Evolutionary conservation across 2,329 filamentous ascomycete species (phyloP).

Genomic region (Colletotrichum sp.): DNA sequence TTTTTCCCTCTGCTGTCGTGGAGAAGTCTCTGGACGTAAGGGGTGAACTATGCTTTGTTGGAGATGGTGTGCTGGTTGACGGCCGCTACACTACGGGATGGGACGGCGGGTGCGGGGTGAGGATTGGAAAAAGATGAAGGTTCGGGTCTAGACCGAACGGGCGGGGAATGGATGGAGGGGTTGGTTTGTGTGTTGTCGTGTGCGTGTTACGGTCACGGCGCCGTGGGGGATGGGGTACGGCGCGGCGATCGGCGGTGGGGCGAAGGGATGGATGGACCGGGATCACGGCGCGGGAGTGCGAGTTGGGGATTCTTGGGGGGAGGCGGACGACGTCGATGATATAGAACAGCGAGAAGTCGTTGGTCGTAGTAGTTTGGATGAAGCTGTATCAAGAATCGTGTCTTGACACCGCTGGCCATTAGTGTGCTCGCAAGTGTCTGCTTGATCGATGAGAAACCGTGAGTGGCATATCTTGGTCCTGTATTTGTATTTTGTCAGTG

Average conservation of each 20-base stretch:
- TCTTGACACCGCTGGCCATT: no score
- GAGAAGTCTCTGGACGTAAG: neutral
- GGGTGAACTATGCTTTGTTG: neutral
- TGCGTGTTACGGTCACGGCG: neutral
- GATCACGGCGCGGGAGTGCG: neutral
- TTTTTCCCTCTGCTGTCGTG: no score
- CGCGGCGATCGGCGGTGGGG: neutral
- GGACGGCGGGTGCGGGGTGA: neutral
- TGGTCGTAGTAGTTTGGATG: no score
- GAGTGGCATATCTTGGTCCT: no score
- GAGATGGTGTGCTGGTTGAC: neutral
- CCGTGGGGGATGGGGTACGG: neutral
- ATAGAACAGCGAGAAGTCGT: accelerated
- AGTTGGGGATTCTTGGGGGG: neutral
- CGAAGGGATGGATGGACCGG: no score
- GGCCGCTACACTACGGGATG: neutral
- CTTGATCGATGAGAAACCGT: no score
- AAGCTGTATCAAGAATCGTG: no score
- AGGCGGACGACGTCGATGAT: neutral
- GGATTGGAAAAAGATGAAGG: neutral
- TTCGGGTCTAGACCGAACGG: neutral
- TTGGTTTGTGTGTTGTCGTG: neutral
- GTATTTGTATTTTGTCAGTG: no score
- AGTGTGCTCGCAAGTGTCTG: no score
- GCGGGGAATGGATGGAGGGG: neutral